Evolutionary conservation across 148 eudicot genomes (phyloP).

Genomic region (Rhododendron ovatum): DNA sequence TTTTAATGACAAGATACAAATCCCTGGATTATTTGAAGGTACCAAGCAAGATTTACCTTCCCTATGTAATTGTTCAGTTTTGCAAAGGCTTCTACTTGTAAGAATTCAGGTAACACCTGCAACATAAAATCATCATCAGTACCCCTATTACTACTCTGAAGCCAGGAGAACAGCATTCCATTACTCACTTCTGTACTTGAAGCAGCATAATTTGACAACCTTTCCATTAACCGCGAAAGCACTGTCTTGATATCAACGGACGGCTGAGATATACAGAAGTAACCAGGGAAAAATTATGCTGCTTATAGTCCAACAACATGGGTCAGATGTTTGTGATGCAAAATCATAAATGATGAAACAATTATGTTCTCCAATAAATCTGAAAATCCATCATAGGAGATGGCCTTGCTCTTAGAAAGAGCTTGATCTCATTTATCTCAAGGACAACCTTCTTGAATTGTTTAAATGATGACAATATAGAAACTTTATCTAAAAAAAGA

Average conservation of each 20-base stretch:
- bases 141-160: not conserved
- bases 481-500: not conserved
- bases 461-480: not conserved
- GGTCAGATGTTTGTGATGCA: not conserved
- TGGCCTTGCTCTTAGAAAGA: not conserved
- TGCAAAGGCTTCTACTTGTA: slow-evolving; percentile 97
- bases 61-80: slow-evolving; percentile 87
- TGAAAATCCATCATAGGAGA: not conserved
- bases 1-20: not conserved
- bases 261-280: slow-evolving; percentile 36
- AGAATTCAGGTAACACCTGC: slow-evolving; percentile 93
- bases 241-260: slow-evolving; percentile 92
- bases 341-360: not conserved
- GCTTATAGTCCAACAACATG: not conserved
- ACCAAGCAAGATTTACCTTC: slow-evolving; percentile 44
- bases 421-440: not conserved
- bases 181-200: slow-evolving; percentile 80
- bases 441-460: not conserved
- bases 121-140: slow-evolving; percentile 23
- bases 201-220: slow-evolving; percentile 98
- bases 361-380: not conserved
- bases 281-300: not conserved
- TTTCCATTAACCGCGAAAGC: slow-evolving; percentile 86
- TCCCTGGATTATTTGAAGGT: not conserved
- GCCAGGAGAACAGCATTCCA: not conserved